Base-by-base conservation (phyloP, 371 early-diverging fungal genomes). In the Mucor velutinosus region DNA sequence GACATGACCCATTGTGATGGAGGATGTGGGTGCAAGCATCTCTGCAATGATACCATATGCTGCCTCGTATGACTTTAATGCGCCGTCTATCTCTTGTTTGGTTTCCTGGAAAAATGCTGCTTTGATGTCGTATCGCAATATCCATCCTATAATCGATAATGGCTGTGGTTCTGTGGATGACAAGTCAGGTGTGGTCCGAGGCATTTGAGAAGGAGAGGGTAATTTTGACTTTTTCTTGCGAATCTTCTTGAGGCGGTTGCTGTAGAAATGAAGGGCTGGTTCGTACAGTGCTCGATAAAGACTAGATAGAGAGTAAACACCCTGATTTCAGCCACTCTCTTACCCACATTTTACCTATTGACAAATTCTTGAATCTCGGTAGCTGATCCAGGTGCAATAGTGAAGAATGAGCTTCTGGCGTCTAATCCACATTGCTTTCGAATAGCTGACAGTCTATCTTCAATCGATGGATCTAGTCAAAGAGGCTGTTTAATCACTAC, bases 71-170 rank as follows among this genome's bases (percentile, higher is more conserved):
- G 90, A 84, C 88, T 85, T 89, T 14, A 90, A 75, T 1, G 93
- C 91, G 7, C 80, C 80, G 25, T 93, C 93, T 19, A 92, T 84
- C 30, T 95, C 95, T 65, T 93, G 93, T 14, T 90, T 82, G 43
- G 90, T 89, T 67, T 93, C 94, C 11, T 90, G 86, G 69, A 93
- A 92, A 30, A 87, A 85, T 6, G 80, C 94, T 65, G 87, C 73
- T 74, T 95, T 95, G 59, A 82, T 89, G 56, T 95, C 95, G 65
- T 94, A 94, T n/a, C 95, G 86, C 7, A 90, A 61, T 66, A 85
- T 78, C 95, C 95, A 95, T 2, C 94, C 95, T 43, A 78, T 79
- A 7, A 81, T 64, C 37, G 86, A 78, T 15, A 90, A 76, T 0
- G 82, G 81, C 30, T 83, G 82, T 15, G 82, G 72, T 45, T 73